Base-by-base conservation (phyloP, 805 yeast genomes). In the Kregervanrija fluxuum region DNA sequence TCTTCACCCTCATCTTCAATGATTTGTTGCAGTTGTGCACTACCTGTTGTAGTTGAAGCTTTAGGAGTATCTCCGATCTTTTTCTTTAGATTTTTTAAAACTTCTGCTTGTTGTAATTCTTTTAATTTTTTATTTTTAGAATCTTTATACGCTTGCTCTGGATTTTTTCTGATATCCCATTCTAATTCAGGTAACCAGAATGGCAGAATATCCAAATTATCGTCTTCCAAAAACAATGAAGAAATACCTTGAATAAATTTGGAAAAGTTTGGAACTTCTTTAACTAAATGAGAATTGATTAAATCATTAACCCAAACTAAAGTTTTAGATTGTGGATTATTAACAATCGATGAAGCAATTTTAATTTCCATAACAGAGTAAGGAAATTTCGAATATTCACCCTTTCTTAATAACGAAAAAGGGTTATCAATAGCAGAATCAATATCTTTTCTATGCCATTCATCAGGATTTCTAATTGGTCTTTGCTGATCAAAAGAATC, bases 161-260 rank as follows among this genome's bases (percentile, higher is more conserved):
- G 95, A 57, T 85, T 83, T 51, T 75, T 75, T 53, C 87, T 75
- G 47, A 82, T 82, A 61, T 85, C 91, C 44, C 67, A 70, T 54
- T 87, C 97, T 55, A 93, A 70, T 49, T 91, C 97, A 47, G 95
- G 86, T 52, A 88, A 73, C 99, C 99, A 91, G 63, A 89, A 85
- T 45, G 99, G 99, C 50, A 91, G 72, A 50, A 83, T 80, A 60
- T 88, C 96, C 59, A 91, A 74, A 54, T 84, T 82, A 56, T 91
- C 97, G 61, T 87, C 93, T 59, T 91, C 98, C 43, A 88, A 77
- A 60, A 82, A 91, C 50, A 91, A 72, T 2, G 88, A 74, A 5
- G 96, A 89, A 46, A 89, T 79, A 66, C 98, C 98, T 62, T 91
- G 99, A 53, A 91, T 75, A 61, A 85, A 91, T 65, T 89, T 87